Evolutionary conservation across 768 basidiomycete species (phyloP).

Genomic region (Pleurotus pulmonarius): DNA sequence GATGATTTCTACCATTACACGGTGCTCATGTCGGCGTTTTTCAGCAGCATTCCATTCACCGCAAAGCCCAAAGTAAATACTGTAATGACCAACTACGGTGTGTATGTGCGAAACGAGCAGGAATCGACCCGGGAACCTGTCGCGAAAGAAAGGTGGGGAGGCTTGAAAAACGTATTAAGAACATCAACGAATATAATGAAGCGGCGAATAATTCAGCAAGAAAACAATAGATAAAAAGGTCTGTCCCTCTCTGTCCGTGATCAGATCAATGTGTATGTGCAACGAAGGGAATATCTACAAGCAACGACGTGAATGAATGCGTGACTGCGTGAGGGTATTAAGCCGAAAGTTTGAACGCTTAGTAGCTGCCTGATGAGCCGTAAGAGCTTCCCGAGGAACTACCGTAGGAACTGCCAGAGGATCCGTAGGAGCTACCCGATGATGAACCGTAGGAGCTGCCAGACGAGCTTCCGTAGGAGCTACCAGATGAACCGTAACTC

Average conservation of each 20-base stretch:
- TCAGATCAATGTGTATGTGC: constrained; percentile 17
- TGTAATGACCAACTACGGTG: constrained; percentile 1
- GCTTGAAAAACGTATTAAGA: constrained; percentile 35
- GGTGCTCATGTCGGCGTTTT: constrained; percentile 13
- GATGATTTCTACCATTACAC: not conserved
- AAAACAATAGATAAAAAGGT: constrained; percentile 31
- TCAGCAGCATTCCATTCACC: constrained; percentile 15
- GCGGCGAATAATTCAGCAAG: constrained; percentile 20
- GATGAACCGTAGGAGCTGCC: not conserved
- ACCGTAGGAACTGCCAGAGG: constrained; percentile 18
- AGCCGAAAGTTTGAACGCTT: constrained; percentile 15
- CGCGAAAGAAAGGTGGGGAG: constrained; percentile 2
- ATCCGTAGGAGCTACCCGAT: constrained; percentile 12
- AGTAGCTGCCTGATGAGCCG: constrained; percentile 25
- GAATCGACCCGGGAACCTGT: constrained; percentile 20
- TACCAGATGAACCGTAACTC: constrained; percentile 16
- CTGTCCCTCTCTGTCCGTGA: constrained; percentile 18
- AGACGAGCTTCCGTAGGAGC: constrained; percentile 11
- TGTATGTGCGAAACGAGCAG: constrained; percentile 14
- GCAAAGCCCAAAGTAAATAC: constrained; percentile 1
- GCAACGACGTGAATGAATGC: constrained; percentile 23
- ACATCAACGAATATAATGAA: constrained; percentile 29
- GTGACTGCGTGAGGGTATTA: constrained; percentile 22
- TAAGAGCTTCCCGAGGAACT: constrained; percentile 20
- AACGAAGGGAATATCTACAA: constrained; percentile 27